Evolutionary conservation across 768 basidiomycete species (phyloP).

Genomic region (Agaricus bisporus): DNA sequence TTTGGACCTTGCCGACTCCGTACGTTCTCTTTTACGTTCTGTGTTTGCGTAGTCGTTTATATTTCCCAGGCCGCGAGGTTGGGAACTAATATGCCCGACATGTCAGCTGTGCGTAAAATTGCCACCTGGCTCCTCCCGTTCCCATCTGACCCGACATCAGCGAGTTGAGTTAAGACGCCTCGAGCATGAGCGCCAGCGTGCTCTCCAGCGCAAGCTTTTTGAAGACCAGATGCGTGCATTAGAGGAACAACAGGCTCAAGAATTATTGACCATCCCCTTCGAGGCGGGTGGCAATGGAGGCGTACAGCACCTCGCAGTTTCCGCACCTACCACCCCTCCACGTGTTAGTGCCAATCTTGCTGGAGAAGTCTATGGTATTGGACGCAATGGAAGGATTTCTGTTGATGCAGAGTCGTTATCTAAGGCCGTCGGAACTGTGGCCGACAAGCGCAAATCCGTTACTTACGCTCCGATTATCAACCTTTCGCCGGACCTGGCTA

Average conservation of each 20-base stretch:
- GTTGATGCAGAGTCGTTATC: slow-evolving; percentile 61
- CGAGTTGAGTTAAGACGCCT: slow-evolving; percentile 87
- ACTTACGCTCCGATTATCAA: slow-evolving; percentile 77
- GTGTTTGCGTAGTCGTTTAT: slow-evolving; percentile 15
- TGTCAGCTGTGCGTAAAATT: slow-evolving; percentile 66
- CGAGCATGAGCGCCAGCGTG: slow-evolving; percentile 88
- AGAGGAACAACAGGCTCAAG: slow-evolving; percentile 86
- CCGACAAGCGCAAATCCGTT: slow-evolving; percentile 83
- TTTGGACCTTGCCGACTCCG: slow-evolving; percentile 90
- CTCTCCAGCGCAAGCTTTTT: slow-evolving; percentile 81
- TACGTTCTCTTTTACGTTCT: slow-evolving; percentile 34
- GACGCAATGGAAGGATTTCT: slow-evolving; percentile 36
- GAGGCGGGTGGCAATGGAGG: slow-evolving; percentile 46
- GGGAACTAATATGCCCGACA: slow-evolving; percentile 82
- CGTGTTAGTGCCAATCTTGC: slow-evolving; percentile 69
- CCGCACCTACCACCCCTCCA: slow-evolving; percentile 84
- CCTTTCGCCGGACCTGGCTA: slow-evolving; percentile 61
- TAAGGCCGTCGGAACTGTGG: slow-evolving; percentile 59
- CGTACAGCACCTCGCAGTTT: slow-evolving; percentile 76
- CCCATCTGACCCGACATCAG: slow-evolving; percentile 9
- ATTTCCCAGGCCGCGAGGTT: slow-evolving; percentile 65
- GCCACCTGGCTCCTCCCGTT: slow-evolving; percentile 2
- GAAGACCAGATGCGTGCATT: slow-evolving; percentile 95
- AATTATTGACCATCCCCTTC: slow-evolving; percentile 71
- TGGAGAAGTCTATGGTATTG: slow-evolving; percentile 42